phyloP scores from a whole-genome alignment of 2,329 filamentous ascomycete species.

The Rutstroemia sydowiana region DNA sequence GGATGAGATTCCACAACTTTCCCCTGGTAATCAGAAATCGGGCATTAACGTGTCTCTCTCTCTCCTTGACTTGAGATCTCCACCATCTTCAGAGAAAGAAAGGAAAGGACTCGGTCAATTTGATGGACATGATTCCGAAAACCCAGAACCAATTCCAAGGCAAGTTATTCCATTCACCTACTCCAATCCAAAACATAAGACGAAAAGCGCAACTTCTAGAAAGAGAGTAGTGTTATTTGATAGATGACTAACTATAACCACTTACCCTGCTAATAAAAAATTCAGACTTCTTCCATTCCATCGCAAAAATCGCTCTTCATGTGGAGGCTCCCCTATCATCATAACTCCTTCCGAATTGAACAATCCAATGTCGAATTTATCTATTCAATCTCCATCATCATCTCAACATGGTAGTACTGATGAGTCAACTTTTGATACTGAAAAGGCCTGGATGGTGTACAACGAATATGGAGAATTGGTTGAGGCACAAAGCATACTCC shows the following conservation, averaged over 20 bases:
- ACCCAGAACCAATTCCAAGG: background rate
- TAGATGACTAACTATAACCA: too few species aligned
- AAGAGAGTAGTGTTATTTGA: too few species aligned
- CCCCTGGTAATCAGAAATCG: background rate
- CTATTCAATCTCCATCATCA: background rate
- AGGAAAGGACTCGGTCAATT: background rate
- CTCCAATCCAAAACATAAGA: too few species aligned
- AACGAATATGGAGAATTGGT: conserved; percentile 28
- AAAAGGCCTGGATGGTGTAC: conserved; percentile 22
- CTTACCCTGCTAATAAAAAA: too few species aligned
- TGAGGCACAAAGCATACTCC: conserved; percentile 10
- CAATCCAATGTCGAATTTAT: background rate
- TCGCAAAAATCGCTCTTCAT: too few species aligned
- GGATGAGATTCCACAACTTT: background rate
- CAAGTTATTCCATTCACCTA: background rate
- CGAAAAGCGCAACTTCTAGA: too few species aligned
- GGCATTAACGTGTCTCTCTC: too few species aligned
- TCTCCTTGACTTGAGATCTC: background rate
- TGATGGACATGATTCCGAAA: background rate
- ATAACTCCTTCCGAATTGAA: background rate
- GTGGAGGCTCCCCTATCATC: too few species aligned
- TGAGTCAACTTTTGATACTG: background rate
- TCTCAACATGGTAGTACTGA: background rate
- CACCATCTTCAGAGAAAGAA: background rate
- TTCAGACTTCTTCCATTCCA: too few species aligned